Conservation (phyloP, 2,329 filamentous ascomycete genomes). For the Ceratocystis harringtonii region DNA sequence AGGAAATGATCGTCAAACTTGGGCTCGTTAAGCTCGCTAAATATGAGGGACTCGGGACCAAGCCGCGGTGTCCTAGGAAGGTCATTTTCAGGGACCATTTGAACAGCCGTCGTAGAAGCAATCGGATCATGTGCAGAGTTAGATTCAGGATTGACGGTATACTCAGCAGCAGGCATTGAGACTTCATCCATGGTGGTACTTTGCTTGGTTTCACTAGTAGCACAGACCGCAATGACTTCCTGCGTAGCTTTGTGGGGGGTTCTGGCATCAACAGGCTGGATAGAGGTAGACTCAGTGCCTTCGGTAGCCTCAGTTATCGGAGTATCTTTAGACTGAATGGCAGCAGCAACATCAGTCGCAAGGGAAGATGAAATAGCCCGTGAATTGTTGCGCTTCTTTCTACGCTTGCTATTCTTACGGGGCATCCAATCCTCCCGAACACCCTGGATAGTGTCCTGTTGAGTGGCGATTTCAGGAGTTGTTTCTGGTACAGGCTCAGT, state of each 20-base stretch:
- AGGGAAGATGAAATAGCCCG: background rate
- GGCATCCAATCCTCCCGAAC: conserved; percentile 15
- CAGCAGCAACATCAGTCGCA: background rate
- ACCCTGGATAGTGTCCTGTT: background rate
- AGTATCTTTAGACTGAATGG: background rate
- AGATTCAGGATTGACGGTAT: background rate
- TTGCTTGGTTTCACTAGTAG: background rate
- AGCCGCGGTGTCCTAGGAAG: conserved; percentile 14
- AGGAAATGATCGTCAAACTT: conserved; percentile 14
- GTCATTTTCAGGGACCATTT: background rate
- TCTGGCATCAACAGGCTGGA: background rate
- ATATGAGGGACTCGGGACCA: conserved; percentile 14
- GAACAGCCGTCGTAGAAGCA: background rate
- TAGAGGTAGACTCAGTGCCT: background rate
- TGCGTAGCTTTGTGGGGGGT: background rate
- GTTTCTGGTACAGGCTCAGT: background rate
- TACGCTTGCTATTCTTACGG: conserved; percentile 9
- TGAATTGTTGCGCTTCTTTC: conserved; percentile 4
- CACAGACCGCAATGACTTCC: background rate
- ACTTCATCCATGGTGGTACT: background rate
- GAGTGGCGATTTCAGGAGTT: background rate
- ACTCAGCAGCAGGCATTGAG: background rate
- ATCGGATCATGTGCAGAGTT: background rate
- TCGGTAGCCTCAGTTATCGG: background rate
- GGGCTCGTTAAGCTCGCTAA: conserved; percentile 13